Percentiles rank a stretch among this genome's conserved stretches.
Evolutionary conservation across 345 rosid genomes (phyloP).

Genomic region (Brassica rapa): DNA sequence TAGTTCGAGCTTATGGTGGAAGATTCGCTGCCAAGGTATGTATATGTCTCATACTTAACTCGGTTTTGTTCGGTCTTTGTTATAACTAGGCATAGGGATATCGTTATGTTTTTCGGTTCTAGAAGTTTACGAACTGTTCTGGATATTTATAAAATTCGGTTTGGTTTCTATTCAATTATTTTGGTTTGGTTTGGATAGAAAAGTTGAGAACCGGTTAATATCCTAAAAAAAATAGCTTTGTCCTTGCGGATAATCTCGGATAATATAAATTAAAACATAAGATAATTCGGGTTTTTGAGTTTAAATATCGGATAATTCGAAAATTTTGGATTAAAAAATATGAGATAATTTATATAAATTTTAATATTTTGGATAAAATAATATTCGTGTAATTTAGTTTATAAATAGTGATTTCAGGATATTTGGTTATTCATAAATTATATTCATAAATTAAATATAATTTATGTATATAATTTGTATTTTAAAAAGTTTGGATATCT

Average conservation of each 20-base stretch:
- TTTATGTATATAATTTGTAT: too few relatives aligned
- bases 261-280: too few relatives aligned
- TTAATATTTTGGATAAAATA: too few relatives aligned
- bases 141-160: not conserved
- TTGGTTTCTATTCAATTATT: not conserved
- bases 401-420: too few relatives aligned
- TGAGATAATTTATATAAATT: too few relatives aligned
- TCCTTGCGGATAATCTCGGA: not conserved
- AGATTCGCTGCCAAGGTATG: slow-evolving; percentile 96
- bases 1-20: slow-evolving; percentile 87
- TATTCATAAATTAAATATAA: too few relatives aligned
- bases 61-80: not conserved
- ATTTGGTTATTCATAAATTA: not conserved
- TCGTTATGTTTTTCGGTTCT: too few relatives aligned
- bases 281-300: not conserved
- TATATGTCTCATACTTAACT: slow-evolving; percentile 13
- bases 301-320: not conserved
- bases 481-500: too few relatives aligned
- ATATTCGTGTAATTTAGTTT: not conserved
- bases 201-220: not conserved
- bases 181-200: not conserved
- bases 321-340: too few relatives aligned
- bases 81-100: too few relatives aligned
- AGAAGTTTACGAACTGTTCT: not conserved
- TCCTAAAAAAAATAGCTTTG: not conserved